A percentile compares a stretch with the other conserved stretches of the same genome.
phyloP scores from a whole-genome alignment of 495 filamentous ascomycete species.

The Talaromyces wortmannii region DNA sequence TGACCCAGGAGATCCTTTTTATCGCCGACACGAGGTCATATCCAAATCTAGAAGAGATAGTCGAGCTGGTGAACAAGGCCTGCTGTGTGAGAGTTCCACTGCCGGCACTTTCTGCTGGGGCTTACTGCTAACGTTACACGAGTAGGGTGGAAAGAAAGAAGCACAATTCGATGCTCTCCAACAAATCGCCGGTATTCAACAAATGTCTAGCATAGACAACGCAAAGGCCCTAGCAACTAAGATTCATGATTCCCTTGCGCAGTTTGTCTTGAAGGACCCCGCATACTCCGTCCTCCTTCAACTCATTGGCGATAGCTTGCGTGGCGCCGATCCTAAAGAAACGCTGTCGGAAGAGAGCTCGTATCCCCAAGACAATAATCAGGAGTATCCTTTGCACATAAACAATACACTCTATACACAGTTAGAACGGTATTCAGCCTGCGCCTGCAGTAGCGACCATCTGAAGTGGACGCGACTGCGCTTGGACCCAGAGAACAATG shows the following conservation, averaged over 20 bases:
- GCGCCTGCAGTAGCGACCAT: not conserved
- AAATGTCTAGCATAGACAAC: too few relatives aligned
- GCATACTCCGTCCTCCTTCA: too few relatives aligned
- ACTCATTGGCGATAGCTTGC: too few relatives aligned
- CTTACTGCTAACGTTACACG: not conserved
- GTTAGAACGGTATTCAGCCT: not conserved
- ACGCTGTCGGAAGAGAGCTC: not conserved
- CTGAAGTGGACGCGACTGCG: not conserved
- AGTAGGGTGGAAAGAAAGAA: not conserved
- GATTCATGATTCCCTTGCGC: too few relatives aligned
- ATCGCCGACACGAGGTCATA: not conserved
- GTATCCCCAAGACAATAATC: not conserved
- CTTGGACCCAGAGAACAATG: not conserved
- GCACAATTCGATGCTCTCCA: not conserved
- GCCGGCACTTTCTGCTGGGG: not conserved
- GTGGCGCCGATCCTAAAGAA: too few relatives aligned
- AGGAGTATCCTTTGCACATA: not conserved
- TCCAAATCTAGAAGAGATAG: not conserved
- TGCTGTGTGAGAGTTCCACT: not conserved
- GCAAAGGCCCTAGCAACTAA: too few relatives aligned
- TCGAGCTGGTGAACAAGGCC: not conserved
- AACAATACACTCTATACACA: not conserved
- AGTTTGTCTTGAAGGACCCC: too few relatives aligned
- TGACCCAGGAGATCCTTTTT: not conserved
- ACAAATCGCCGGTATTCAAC: too few relatives aligned